Percentiles rank a stretch among this genome's conserved stretches.
phyloP scores from a whole-genome alignment of 345 rosid species.

The Linum tenue region DNA sequence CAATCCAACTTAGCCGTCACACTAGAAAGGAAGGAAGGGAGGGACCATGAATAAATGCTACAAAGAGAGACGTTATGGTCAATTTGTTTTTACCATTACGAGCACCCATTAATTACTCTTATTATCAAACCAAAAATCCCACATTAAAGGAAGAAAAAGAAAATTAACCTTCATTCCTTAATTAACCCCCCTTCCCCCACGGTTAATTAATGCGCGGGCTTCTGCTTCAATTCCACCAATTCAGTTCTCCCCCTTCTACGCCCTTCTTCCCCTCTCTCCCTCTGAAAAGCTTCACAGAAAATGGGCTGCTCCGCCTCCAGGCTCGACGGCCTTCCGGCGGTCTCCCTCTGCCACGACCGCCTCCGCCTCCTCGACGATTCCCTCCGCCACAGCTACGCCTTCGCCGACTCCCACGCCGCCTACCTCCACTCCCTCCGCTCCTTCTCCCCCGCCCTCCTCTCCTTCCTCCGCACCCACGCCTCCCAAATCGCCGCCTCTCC shows the following conservation, averaged over 20 bases:
- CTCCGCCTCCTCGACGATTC: slow-evolving; percentile 47
- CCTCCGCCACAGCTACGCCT: slow-evolving; percentile 41
- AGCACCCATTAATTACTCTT: no score
- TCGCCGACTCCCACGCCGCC: slow-evolving; percentile 47
- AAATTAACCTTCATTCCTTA: no score
- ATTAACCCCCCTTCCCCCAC: no score
- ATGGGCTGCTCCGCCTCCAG: slow-evolving; percentile 53
- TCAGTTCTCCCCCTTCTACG: neutral
- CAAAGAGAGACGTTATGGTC: no score
- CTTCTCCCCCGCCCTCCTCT: slow-evolving; percentile 35
- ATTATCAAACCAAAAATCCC: no score
- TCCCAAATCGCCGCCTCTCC: neutral
- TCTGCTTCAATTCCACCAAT: neutral
- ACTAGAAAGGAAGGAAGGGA: no score
- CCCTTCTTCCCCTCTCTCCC: neutral
- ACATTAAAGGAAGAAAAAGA: no score
- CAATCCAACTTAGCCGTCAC: no score
- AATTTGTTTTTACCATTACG: no score
- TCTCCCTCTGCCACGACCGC: slow-evolving; percentile 52
- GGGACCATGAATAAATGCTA: no score
- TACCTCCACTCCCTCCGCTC: slow-evolving; percentile 40
- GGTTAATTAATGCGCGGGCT: neutral
- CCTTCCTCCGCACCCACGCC: slow-evolving; percentile 22
- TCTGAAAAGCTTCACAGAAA: neutral
- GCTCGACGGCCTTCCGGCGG: slow-evolving; percentile 47